Evolutionary conservation across 441 rosid genomes (phyloP).

Genomic region (Melianthus villosus): DNA sequence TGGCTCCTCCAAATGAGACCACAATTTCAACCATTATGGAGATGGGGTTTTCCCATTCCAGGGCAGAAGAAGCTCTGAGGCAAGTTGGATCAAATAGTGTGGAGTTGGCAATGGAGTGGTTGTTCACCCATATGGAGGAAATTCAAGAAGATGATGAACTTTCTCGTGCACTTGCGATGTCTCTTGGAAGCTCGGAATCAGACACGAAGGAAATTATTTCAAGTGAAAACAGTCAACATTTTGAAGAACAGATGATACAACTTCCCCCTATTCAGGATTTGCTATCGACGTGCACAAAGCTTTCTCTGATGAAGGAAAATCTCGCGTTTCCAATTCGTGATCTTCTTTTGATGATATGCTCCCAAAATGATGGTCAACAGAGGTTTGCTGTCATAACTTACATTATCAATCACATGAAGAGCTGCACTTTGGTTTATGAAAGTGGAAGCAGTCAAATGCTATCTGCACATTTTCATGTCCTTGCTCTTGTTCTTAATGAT

Average conservation of each 20-base stretch:
- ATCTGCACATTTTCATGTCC: conserved; percentile 72
- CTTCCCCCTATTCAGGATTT: conserved; percentile 86
- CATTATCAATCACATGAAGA: conserved; percentile 60
- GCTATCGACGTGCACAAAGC: conserved; percentile 67
- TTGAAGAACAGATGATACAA: conserved; percentile 65
- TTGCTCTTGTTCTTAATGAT: conserved; percentile 84
- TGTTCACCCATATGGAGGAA: conserved; percentile 74
- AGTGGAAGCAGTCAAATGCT: conserved; percentile 33
- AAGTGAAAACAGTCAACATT: conserved; percentile 26
- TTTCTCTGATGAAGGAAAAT: conserved; percentile 80
- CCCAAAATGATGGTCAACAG: conserved; percentile 76
- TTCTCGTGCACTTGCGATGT: conserved; percentile 89
- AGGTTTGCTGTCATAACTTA: conserved; percentile 63
- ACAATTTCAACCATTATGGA: conserved; percentile 79
- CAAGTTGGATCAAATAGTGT: conserved; percentile 92
- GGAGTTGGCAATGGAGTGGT: conserved; percentile 97
- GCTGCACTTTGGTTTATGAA: conserved; percentile 35
- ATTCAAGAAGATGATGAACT: conserved; percentile 97
- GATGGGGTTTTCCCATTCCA: conserved; percentile 95
- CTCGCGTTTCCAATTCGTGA: conserved; percentile 85
- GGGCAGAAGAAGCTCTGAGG: conserved; percentile 90
- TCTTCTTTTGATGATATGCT: conserved; percentile 70
- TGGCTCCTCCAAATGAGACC: conserved; percentile 81
- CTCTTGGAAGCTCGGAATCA: conserved; percentile 83
- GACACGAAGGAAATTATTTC: conserved; percentile 59